Conservation (phyloP, 192 early-diverging fungal genomes). For the Backusella tarrabulga region DNA sequence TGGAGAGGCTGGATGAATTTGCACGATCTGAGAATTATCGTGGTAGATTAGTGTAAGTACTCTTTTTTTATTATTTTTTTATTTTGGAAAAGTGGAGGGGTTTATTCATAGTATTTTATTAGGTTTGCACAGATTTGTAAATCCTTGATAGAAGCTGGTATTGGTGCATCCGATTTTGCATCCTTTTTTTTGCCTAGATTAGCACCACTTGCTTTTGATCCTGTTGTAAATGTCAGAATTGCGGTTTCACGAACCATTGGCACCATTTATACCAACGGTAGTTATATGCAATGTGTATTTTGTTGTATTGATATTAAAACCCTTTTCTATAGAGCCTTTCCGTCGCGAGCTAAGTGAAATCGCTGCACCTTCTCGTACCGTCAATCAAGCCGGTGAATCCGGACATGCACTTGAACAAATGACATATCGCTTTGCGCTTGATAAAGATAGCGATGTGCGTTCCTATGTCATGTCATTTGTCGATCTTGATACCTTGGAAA, state of each 20-base stretch:
- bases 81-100: no score
- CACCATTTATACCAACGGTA: constrained; percentile 21
- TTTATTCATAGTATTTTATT: no score
- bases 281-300: neutral
- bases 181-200: constrained; percentile 64
- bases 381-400: constrained; percentile 20
- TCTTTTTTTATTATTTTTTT: constrained; percentile 25
- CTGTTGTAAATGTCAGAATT: constrained; percentile 74
- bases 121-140: constrained; percentile 68
- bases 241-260: constrained; percentile 54
- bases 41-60: constrained; percentile 51
- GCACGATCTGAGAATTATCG: constrained; percentile 48
- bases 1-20: constrained; percentile 39
- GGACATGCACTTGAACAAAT: constrained; percentile 23
- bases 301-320: neutral
- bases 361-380: constrained; percentile 3
- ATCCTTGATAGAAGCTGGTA: constrained; percentile 58
- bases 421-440: constrained; percentile 24
- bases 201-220: constrained; percentile 57
- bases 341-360: constrained; percentile 7
- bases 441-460: constrained; percentile 30
- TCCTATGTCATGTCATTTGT: constrained; percentile 26
- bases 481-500: constrained; percentile 12
- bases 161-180: constrained; percentile 59
- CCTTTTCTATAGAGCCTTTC: neutral